These are phyloP conservation scores for Xerocomus brunneocitrinus DNA, from an alignment of 768 basidiomycete species.

Conservation along the genomic window DNA sequence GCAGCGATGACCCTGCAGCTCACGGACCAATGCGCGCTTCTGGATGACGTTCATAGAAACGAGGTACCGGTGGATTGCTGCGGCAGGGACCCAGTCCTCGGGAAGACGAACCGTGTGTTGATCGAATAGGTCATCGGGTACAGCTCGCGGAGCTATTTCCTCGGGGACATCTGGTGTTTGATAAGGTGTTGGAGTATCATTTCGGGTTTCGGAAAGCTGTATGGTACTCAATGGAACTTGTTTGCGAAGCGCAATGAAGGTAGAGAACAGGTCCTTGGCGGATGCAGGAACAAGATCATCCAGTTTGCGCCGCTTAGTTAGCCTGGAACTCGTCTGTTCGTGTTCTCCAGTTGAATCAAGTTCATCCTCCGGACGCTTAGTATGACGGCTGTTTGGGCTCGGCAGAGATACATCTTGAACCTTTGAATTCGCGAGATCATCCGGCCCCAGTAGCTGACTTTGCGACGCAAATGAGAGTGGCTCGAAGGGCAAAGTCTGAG, in stretches of 20 bases:
- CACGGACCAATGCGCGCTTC: constrained; percentile 54
- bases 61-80: constrained; percentile 55
- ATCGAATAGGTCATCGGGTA: constrained; percentile 41
- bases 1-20: constrained; percentile 42
- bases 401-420: constrained; percentile 2
- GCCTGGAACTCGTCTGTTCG: constrained; percentile 1
- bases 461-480: constrained; percentile 25
- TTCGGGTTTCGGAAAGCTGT: constrained; percentile 10
- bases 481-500: constrained; percentile 19
- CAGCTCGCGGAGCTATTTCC: constrained; percentile 18
- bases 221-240: constrained; percentile 6
- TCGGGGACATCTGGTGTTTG: constrained; percentile 6
- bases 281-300: constrained; percentile 21
- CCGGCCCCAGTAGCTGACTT: constrained; percentile 1
- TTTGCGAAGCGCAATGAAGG: constrained; percentile 26
- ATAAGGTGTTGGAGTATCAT: constrained; percentile 8
- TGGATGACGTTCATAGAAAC: constrained; percentile 67
- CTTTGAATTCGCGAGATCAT: constrained; percentile 2
- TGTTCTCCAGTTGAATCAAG: neutral
- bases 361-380: neutral
- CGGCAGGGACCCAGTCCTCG: constrained; percentile 27
- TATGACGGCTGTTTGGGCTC: neutral
- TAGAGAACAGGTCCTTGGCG: constrained; percentile 23
- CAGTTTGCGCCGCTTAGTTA: constrained; percentile 24
- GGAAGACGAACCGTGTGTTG: constrained; percentile 44